Percentiles rank a stretch among this genome's conserved stretches.
phyloP scores from a whole-genome alignment of 2,329 filamentous ascomycete species.

The Phyllosticta ampelicida region DNA sequence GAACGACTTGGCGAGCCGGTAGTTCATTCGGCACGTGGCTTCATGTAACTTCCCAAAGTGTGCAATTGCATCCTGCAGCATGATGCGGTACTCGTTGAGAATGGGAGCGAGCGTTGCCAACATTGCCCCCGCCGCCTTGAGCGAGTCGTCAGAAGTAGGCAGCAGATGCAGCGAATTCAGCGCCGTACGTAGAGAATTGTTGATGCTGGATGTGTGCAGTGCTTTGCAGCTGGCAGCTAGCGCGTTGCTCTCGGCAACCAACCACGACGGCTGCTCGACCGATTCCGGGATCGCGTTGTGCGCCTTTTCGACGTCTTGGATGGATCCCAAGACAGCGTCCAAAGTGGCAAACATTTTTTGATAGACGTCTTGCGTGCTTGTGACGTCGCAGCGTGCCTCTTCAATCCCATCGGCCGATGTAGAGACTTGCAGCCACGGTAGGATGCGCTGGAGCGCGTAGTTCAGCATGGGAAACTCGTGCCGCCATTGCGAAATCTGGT shows the following conservation, averaged over 20 bases:
- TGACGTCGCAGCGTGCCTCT: background rate
- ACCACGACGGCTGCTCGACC: constrained; percentile 52
- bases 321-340: constrained; percentile 66
- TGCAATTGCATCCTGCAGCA: constrained; percentile 48
- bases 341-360: constrained; percentile 51
- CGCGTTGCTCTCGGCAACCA: constrained; percentile 39
- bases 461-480: background rate
- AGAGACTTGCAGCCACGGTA: background rate
- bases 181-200: constrained; percentile 32
- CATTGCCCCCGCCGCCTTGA: constrained; percentile 44
- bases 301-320: constrained; percentile 58
- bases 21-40: constrained; percentile 61
- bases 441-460: background rate
- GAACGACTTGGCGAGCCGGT: constrained; percentile 66
- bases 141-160: constrained; percentile 16
- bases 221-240: constrained; percentile 40
- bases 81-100: constrained; percentile 57
- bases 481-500: background rate
- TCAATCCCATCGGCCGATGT: background rate
- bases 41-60: constrained; percentile 56
- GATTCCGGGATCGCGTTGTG: constrained; percentile 46
- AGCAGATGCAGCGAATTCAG: constrained; percentile 34
- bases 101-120: constrained; percentile 58
- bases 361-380: constrained; percentile 38
- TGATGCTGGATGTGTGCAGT: constrained; percentile 49